Conservation (phyloP, 2,329 filamentous ascomycete species). For the Epichloe hybrida region DNA sequence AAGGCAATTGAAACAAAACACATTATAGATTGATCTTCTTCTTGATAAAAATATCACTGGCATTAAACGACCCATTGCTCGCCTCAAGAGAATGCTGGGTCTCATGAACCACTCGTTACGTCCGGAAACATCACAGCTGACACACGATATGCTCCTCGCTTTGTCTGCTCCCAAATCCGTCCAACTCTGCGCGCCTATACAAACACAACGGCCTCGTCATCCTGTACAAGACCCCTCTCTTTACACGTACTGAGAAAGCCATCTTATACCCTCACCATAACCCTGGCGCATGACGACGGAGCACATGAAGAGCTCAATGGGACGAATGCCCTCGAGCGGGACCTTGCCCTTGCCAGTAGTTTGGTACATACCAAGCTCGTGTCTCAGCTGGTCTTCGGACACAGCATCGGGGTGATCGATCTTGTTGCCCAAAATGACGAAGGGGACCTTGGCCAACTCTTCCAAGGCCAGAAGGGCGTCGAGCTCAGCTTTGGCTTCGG, state of each 20-base stretch:
- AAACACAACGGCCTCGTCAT: not conserved
- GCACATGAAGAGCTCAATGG: slow-evolving; percentile 98
- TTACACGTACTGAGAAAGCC: slow-evolving; percentile 87
- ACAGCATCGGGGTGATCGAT: slow-evolving; percentile 96
- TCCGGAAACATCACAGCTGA: not conserved
- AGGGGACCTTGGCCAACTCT: slow-evolving; percentile 88
- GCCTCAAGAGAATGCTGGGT: slow-evolving; percentile 23
- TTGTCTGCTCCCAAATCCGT: not conserved
- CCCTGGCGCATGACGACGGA: slow-evolving; percentile 97
- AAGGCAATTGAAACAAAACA: not conserved
- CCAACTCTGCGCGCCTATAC: not conserved
- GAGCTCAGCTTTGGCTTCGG: slow-evolving; percentile 91
- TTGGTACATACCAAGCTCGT: slow-evolving; percentile 87
- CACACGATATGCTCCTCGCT: not conserved
- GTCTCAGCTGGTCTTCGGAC: slow-evolving; percentile 86
- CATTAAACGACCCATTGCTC: slow-evolving; percentile 22
- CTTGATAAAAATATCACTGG: slow-evolving; percentile 5
- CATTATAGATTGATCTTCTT: not conserved
- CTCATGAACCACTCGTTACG: slow-evolving; percentile 11
- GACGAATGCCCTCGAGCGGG: slow-evolving; percentile 78
- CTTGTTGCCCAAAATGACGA: slow-evolving; percentile 96
- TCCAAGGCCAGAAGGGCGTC: slow-evolving; percentile 95
- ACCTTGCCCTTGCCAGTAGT: slow-evolving; percentile 95
- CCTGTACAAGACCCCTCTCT: not conserved
- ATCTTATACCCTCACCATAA: slow-evolving; percentile 82